phyloP scores from a whole-genome alignment of 73 alveolate genomes.

The Paramecium octaurelia region DNA sequence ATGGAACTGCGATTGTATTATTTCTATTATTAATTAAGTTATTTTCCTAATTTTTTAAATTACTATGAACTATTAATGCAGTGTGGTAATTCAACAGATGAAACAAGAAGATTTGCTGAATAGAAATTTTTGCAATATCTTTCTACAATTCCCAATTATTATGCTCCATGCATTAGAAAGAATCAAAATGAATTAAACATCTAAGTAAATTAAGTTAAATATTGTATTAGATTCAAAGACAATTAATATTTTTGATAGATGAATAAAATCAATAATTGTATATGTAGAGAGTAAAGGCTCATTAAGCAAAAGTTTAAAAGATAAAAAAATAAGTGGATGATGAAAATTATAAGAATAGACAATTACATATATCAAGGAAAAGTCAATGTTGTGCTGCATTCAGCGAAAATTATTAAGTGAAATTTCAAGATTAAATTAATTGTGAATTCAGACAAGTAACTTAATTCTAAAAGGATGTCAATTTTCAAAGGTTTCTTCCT shows the following conservation, averaged over 20 bases:
- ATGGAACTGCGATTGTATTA: slow-evolving; percentile 32
- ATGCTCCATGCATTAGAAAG: slow-evolving; percentile 22
- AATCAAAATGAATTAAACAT: neutral
- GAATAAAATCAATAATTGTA: neutral
- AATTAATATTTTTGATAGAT: neutral
- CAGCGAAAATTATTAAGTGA: neutral
- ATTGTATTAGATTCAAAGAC: neutral
- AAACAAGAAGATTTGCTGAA: neutral
- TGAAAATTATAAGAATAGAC: neutral
- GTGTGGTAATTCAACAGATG: neutral
- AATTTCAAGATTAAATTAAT: neutral
- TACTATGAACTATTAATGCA: neutral
- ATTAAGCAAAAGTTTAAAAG: neutral
- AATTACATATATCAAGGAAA: neutral
- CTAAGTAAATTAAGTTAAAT: neutral
- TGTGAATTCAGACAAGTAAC: neutral
- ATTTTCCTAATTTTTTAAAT: slow-evolving; percentile 16
- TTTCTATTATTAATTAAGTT: neutral
- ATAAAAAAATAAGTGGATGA: neutral
- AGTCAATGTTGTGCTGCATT: slow-evolving; percentile 36
- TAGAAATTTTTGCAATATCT: neutral
- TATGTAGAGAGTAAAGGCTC: neutral
- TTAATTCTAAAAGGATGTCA: neutral
- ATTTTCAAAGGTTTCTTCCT: neutral
- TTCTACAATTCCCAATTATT: slow-evolving; percentile 1